A percentile compares a stretch with the other conserved stretches of the same genome.
Evolutionary conservation across 2,329 filamentous ascomycete species (phyloP).

Genomic region (Cladosporium sp.): DNA sequence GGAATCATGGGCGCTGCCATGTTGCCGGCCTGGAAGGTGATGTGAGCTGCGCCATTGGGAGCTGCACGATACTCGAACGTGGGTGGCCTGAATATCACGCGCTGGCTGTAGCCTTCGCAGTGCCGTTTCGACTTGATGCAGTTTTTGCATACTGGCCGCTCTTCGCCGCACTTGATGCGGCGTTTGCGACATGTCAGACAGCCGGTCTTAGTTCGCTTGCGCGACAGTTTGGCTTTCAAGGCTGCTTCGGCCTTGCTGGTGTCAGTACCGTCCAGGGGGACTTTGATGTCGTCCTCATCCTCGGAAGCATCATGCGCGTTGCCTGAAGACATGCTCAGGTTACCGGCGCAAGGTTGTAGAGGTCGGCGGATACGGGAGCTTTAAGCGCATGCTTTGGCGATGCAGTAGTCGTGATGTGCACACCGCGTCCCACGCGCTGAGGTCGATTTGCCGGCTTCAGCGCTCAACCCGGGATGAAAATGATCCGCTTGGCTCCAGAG

Average conservation of each 20-base stretch:
- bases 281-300: constrained; percentile 5
- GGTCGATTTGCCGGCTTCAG: no score
- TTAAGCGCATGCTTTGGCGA: no score
- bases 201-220: constrained; percentile 81
- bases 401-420: no score
- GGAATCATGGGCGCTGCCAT: constrained; percentile 11
- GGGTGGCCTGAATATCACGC: constrained; percentile 72
- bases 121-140: constrained; percentile 79
- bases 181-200: constrained; percentile 90
- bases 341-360: not conserved
- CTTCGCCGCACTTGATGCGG: constrained; percentile 95
- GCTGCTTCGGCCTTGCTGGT: constrained; percentile 24
- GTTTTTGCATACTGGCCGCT: constrained; percentile 73
- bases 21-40: constrained; percentile 30
- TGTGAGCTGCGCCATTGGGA: constrained; percentile 36
- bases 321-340: not conserved
- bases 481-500: no score
- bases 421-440: no score
- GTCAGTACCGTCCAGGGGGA: constrained; percentile 14
- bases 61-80: constrained; percentile 51
- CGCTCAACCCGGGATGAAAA: no score
- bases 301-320: constrained; percentile 4
- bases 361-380: not conserved
- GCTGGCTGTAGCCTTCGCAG: constrained; percentile 78
- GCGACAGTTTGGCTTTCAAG: constrained; percentile 26